A percentile compares a stretch with the other conserved stretches of the same genome.
These are phyloP conservation scores for Extremus antarcticus DNA, from an alignment of 495 filamentous ascomycete species.

Conservation along the genomic window DNA sequence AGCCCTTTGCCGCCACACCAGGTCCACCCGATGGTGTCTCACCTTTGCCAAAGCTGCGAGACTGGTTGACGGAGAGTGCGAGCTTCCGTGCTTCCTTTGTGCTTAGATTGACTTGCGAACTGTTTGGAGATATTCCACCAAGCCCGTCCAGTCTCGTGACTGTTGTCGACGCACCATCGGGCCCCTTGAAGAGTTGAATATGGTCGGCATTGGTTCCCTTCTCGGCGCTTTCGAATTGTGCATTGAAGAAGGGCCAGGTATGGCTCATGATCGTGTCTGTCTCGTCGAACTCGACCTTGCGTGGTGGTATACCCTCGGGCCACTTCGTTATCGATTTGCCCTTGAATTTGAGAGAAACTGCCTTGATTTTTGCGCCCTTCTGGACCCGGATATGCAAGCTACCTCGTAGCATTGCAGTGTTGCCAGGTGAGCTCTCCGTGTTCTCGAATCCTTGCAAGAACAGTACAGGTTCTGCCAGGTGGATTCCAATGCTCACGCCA, in stretches of 20 bases:
- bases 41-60: slow-evolving; percentile 76
- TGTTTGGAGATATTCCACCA: slow-evolving; percentile 41
- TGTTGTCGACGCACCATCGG: slow-evolving; percentile 7
- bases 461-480: slow-evolving; percentile 75
- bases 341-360: slow-evolving; percentile 76
- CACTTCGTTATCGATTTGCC: slow-evolving; percentile 86
- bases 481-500: slow-evolving; percentile 36
- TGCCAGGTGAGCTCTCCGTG: slow-evolving; percentile 53
- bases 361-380: slow-evolving; percentile 89
- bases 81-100: slow-evolving; percentile 50
- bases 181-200: slow-evolving; percentile 35
- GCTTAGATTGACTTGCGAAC: slow-evolving; percentile 32
- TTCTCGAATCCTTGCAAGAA: slow-evolving; percentile 90
- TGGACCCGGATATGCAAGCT: slow-evolving; percentile 71
- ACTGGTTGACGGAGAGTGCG: slow-evolving; percentile 68
- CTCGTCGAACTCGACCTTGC: slow-evolving; percentile 73
- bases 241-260: slow-evolving; percentile 74
- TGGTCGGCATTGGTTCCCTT: slow-evolving; percentile 56
- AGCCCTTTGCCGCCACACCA: slow-evolving; percentile 72
- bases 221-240: slow-evolving; percentile 50
- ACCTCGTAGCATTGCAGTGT: slow-evolving; percentile 76
- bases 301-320: slow-evolving; percentile 94
- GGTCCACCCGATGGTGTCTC: slow-evolving; percentile 49
- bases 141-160: slow-evolving; percentile 13
- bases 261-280: slow-evolving; percentile 66